Percentiles rank a stretch among this genome's conserved stretches.
These are phyloP conservation scores for Metschnikowia vanudenii DNA, from an alignment of 805 yeast genomes.

Conservation along the genomic window DNA sequence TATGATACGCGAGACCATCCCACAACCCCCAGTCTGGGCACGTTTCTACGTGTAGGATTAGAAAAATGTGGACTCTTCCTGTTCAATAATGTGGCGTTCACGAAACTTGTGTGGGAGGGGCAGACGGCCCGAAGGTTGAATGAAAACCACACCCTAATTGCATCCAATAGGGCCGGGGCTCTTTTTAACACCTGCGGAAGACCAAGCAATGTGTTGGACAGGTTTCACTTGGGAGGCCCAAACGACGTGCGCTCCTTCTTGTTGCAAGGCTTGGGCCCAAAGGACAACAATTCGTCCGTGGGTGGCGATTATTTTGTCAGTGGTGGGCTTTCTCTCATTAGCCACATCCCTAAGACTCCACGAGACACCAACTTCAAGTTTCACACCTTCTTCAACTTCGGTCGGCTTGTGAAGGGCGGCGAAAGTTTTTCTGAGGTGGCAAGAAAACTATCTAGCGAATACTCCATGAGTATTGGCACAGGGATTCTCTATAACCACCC, in stretches of 20 bases:
- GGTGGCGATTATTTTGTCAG: slow-evolving; percentile 53
- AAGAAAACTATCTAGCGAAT: slow-evolving; percentile 13
- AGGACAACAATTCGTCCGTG: slow-evolving; percentile 45
- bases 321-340: slow-evolving; percentile 46
- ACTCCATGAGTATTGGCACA: slow-evolving; percentile 44
- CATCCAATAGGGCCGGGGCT: slow-evolving; percentile 35
- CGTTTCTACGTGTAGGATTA: slow-evolving; percentile 33
- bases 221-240: slow-evolving; percentile 59
- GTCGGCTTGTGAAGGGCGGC: slow-evolving; percentile 33
- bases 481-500: slow-evolving; percentile 57
- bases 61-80: slow-evolving; percentile 36
- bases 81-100: slow-evolving; percentile 27
- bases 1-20: slow-evolving; percentile 47
- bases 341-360: slow-evolving; percentile 41
- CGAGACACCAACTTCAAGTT: slow-evolving; percentile 46
- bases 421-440: slow-evolving; percentile 14
- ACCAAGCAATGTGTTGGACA: slow-evolving; percentile 46
- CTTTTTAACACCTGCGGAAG: slow-evolving; percentile 21
- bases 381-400: slow-evolving; percentile 49
- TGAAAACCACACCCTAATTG: slow-evolving; percentile 22
- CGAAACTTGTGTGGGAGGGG: slow-evolving; percentile 43
- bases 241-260: slow-evolving; percentile 55
- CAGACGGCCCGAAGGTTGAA: slow-evolving; percentile 31
- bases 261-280: slow-evolving; percentile 56
- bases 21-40: slow-evolving; percentile 45